phyloP scores from a whole-genome alignment of 768 basidiomycete genomes.

The Xerocomellus dryophilus region DNA sequence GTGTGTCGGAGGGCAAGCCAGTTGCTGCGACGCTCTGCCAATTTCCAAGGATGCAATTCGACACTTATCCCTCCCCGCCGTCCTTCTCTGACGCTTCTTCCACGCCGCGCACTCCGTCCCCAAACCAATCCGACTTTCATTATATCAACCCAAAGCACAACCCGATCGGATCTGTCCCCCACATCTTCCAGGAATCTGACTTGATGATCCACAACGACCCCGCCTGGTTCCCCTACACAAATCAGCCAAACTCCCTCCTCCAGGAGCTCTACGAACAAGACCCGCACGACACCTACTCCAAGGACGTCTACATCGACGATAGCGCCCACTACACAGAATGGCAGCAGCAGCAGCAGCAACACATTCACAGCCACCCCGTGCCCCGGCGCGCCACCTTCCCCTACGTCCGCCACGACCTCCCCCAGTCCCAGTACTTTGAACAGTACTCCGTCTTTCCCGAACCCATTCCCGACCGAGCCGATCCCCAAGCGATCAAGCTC shows the following conservation, averaged over 20 bases:
- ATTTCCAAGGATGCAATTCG: conserved; percentile 47
- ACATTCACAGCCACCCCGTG: conserved; percentile 30
- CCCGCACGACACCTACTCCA: conserved; percentile 39
- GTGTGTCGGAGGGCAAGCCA: conserved; percentile 12
- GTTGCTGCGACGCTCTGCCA: conserved; percentile 24
- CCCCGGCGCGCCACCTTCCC: conserved; percentile 72
- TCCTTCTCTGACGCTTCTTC: conserved; percentile 66
- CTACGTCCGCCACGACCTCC: conserved; percentile 69
- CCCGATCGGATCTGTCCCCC: conserved; percentile 44
- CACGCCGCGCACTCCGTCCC: conserved; percentile 72
- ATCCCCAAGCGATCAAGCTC: conserved; percentile 52
- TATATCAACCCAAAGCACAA: conserved; percentile 37
- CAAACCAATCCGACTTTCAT: conserved; percentile 41
- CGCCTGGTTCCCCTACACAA: conserved; percentile 35
- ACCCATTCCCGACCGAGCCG: conserved; percentile 31
- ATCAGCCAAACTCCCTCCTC: conserved; percentile 51
- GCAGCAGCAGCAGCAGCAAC: conserved; percentile 38
- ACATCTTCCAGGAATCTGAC: conserved; percentile 47
- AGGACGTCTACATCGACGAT: conserved; percentile 36
- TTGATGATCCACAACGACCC: conserved; percentile 38
- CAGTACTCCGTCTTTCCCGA: conserved; percentile 40
- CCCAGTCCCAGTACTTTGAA: conserved; percentile 37
- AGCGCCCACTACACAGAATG: conserved; percentile 35
- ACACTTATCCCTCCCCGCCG: conserved; percentile 48
- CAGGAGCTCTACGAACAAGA: conserved; percentile 71